A percentile compares a stretch with the other conserved stretches of the same genome.
phyloP scores from a whole-genome alignment of 1,139 yeast species.

The Hemisphaericaspora lyxosophila region DNA sequence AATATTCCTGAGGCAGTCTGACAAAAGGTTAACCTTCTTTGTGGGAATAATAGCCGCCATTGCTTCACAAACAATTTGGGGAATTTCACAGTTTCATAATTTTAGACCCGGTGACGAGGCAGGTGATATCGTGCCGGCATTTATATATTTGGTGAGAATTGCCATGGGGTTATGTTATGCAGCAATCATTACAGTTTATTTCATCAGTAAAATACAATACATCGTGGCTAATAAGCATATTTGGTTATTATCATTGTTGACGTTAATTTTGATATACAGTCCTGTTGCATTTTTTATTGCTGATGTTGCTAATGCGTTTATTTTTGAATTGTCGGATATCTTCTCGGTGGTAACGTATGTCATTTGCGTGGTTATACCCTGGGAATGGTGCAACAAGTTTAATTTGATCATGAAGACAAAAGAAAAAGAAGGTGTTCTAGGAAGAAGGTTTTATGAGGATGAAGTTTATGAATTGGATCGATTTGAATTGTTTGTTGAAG shows the following conservation, averaged over 20 bases:
- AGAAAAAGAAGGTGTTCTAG: slow-evolving; percentile 78
- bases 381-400: slow-evolving; percentile 86
- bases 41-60: slow-evolving; percentile 60
- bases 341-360: slow-evolving; percentile 72
- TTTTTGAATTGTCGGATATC: slow-evolving; percentile 68
- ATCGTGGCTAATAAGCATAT: slow-evolving; percentile 51
- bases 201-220: slow-evolving; percentile 53
- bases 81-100: slow-evolving; percentile 53
- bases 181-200: slow-evolving; percentile 60
- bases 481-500: slow-evolving; percentile 43
- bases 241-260: slow-evolving; percentile 57
- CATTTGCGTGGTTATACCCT: slow-evolving; percentile 72
- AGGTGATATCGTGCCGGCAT: slow-evolving; percentile 69
- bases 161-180: slow-evolving; percentile 74
- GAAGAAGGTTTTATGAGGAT: slow-evolving; percentile 76
- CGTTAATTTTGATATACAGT: slow-evolving; percentile 58
- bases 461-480: slow-evolving; percentile 50
- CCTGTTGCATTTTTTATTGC: slow-evolving; percentile 78
- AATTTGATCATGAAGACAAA: slow-evolving; percentile 59
- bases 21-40: slow-evolving; percentile 63
- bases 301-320: slow-evolving; percentile 72
- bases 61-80: slow-evolving; percentile 69
- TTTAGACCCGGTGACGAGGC: slow-evolving; percentile 40
- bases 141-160: slow-evolving; percentile 74
- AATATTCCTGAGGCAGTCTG: slow-evolving; percentile 67